Evolutionary conservation across 2,329 filamentous ascomycete genomes (phyloP).

Genomic region (Rachicladosporium sp.): DNA sequence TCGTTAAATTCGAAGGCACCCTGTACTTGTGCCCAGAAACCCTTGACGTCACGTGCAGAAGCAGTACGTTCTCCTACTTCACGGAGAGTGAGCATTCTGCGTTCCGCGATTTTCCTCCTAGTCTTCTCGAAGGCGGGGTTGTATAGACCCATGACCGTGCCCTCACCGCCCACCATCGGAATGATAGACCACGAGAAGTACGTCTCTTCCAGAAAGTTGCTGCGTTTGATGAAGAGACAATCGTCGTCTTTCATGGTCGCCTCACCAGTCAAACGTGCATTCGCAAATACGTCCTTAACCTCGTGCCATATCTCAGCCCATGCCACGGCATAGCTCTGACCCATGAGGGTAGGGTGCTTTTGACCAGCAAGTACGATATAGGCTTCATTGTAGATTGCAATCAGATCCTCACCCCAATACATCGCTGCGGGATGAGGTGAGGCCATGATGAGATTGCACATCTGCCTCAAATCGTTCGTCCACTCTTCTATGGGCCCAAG

Average conservation of each 20-base stretch:
- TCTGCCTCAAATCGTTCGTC: conserved; percentile 57
- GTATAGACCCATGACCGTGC: conserved; percentile 60
- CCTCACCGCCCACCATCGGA: conserved; percentile 61
- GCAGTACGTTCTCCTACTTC: conserved; percentile 68
- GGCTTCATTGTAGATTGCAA: conserved; percentile 61
- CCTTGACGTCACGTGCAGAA: conserved; percentile 56
- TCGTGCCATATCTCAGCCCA: conserved; percentile 68
- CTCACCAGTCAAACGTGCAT: conserved; percentile 57
- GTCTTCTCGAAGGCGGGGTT: conserved; percentile 78
- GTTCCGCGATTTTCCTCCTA: conserved; percentile 61
- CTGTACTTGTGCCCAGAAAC: conserved; percentile 61
- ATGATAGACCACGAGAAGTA: conserved; percentile 78
- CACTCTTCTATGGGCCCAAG: conserved; percentile 66
- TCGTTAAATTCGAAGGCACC: conserved; percentile 60
- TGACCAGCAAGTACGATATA: conserved; percentile 59
- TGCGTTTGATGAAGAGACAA: conserved; percentile 57
- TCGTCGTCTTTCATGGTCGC: conserved; percentile 79
- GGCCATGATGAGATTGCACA: conserved; percentile 74
- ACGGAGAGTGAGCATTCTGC: conserved; percentile 65
- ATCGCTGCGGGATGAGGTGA: conserved; percentile 46
- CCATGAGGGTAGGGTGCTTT: conserved; percentile 68
- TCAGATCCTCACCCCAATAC: conserved; percentile 63
- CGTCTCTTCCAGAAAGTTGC: conserved; percentile 61
- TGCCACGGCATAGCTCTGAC: conserved; percentile 51
- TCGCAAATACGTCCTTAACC: conserved; percentile 55